Percentiles rank a stretch among this genome's conserved stretches.
phyloP scores from a whole-genome alignment of 1,284 basidiomycete genomes.

The Malassezia sympodialis region DNA sequence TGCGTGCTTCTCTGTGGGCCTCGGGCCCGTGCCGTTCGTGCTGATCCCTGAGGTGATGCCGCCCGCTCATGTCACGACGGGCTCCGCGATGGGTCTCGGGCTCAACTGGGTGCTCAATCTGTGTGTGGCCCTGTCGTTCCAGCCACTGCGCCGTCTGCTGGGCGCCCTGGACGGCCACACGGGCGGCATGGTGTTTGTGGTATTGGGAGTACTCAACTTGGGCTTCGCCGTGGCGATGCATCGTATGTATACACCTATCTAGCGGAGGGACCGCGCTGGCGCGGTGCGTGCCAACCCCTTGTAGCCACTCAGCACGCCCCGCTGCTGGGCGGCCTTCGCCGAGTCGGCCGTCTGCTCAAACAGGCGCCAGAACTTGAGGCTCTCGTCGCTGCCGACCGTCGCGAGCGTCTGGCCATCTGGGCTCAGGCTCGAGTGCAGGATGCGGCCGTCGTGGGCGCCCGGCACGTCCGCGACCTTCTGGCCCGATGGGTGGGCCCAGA shows the following conservation, averaged over 20 bases:
- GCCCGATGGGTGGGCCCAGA: constrained; percentile 43
- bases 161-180: constrained; percentile 37
- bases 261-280: constrained; percentile 14
- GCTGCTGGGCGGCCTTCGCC: constrained; percentile 18
- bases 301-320: constrained; percentile 9
- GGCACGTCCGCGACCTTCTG: constrained; percentile 39
- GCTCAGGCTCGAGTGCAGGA: constrained; percentile 33
- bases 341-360: constrained; percentile 37
- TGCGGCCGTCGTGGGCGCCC: constrained; percentile 38
- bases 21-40: constrained; percentile 85
- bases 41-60: constrained; percentile 87
- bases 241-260: constrained; percentile 18
- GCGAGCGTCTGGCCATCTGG: constrained; percentile 45
- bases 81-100: constrained; percentile 71
- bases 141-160: constrained; percentile 67
- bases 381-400: constrained; percentile 43
- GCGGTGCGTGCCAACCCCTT: constrained; percentile 5
- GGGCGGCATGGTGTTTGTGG: constrained; percentile 34
- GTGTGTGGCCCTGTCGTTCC: constrained; percentile 66
- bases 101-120: constrained; percentile 82
- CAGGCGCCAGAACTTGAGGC: constrained; percentile 45
- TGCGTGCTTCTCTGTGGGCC: constrained; percentile 75
- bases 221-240: constrained; percentile 23
- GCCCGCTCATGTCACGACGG: constrained; percentile 64
- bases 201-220: constrained; percentile 28